These are phyloP conservation scores for Blastobotrys proliferans DNA, from an alignment of 1,139 yeast species.

Conservation along the genomic window DNA sequence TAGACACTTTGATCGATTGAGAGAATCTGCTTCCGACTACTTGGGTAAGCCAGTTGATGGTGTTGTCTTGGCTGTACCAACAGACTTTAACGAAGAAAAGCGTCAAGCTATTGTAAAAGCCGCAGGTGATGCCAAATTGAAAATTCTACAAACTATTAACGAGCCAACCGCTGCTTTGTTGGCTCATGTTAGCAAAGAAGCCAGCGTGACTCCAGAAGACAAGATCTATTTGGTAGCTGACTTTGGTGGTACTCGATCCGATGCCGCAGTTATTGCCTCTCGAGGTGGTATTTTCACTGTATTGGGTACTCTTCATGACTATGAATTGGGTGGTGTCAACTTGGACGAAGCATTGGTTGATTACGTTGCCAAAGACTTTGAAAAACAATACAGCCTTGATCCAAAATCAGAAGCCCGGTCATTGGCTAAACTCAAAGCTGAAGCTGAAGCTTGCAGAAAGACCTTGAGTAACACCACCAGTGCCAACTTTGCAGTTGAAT, in stretches of 20 bases:
- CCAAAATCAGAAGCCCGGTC: slow-evolving; percentile 82
- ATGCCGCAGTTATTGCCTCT: slow-evolving; percentile 88
- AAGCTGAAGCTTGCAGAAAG: slow-evolving; percentile 81
- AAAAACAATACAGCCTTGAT: slow-evolving; percentile 78
- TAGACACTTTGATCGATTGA: slow-evolving; percentile 80
- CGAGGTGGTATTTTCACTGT: slow-evolving; percentile 93
- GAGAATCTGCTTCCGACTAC: slow-evolving; percentile 88
- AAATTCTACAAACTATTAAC: slow-evolving; percentile 79
- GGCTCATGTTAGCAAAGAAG: slow-evolving; percentile 51
- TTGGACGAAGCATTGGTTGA: slow-evolving; percentile 79
- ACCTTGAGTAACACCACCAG: slow-evolving; percentile 87
- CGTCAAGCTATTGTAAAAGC: slow-evolving; percentile 58
- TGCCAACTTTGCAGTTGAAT: slow-evolving; percentile 91
- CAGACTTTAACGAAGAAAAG: slow-evolving; percentile 76
- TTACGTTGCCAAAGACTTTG: slow-evolving; percentile 86
- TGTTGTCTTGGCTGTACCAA: slow-evolving; percentile 86
- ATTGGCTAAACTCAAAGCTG: slow-evolving; percentile 80
- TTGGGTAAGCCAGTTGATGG: slow-evolving; percentile 79
- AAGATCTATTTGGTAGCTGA: slow-evolving; percentile 89
- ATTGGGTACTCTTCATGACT: slow-evolving; percentile 80
- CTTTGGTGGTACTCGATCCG: slow-evolving; percentile 95
- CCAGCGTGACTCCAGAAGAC: slow-evolving; percentile 56
- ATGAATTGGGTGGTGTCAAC: slow-evolving; percentile 80
- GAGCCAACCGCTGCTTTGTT: slow-evolving; percentile 93
- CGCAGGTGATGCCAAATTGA: slow-evolving; percentile 68